Base-by-base conservation (phyloP, 2,329 filamentous ascomycete genomes). In the Intubia oerlemansii region DNA sequence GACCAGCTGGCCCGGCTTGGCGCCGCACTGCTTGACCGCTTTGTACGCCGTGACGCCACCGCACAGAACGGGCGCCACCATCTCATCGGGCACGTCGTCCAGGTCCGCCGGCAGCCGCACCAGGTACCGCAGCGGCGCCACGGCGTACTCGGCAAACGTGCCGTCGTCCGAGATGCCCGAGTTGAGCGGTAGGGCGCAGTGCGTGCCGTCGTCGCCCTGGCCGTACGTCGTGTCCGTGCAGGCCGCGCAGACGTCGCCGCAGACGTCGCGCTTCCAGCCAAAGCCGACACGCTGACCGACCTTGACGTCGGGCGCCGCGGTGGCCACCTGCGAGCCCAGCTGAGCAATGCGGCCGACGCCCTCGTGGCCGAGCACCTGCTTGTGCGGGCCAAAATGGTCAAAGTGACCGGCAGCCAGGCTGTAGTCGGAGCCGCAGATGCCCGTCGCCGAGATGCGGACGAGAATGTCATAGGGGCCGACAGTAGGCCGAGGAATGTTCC, bases 41-140 rank as follows among this genome's bases (percentile, higher is more conserved):
- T 50, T 52, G 34, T 55, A 57, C 1, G 52, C 53, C 1, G 53
- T 56, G 1, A 55, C 50, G 1, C 54, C 54, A 0, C 46, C 52
- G 30, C 54, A 57, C 18, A 57, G 34, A 6, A 56, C 44, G 0
- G 53, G 54, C 3, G 50, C 53, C 0, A 55, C 39, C 5, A 41
- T 25, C 26, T 54, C 49, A 25, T 54, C 51, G 0, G 40, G 32
- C 5, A 49, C 25, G 10, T 33, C 39, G 3, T 46, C 43, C 1
- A 49, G 38, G 0, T 41, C 31, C 1, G 35, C 33, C 10, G 50
- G 45, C 11, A 51, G 35, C 10, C 35, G 37, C 7, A 45, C 31
- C 0, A 51, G 30, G 30, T 55, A 55, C 3, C 44, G 39, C 4
- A 40, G 40, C 1, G 50, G 49, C 2, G 46, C 44, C 5, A 53